phyloP scores from a whole-genome alignment of 371 early-diverging fungal genomes.

The Syncephalastrum sp. region DNA sequence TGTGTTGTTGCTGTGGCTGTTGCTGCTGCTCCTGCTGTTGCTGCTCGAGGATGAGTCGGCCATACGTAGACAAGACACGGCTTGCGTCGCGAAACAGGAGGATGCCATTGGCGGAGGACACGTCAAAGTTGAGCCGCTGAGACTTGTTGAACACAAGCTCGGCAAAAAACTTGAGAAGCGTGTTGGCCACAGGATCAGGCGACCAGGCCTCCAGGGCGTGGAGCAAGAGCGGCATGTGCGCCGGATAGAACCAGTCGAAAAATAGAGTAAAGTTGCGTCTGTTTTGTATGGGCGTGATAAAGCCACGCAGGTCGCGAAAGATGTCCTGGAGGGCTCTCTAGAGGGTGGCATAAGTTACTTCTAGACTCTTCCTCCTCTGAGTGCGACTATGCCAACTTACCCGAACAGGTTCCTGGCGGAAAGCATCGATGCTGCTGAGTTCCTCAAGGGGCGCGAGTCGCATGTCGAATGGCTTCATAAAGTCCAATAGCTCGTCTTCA shows the following conservation, averaged over 20 bases:
- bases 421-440: slow-evolving; percentile 35
- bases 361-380: not conserved
- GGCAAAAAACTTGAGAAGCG: slow-evolving; percentile 72
- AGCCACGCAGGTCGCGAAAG: slow-evolving; percentile 82
- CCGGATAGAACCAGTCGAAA: slow-evolving; percentile 85
- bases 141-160: slow-evolving; percentile 82
- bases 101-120: slow-evolving; percentile 85
- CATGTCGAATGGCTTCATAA: slow-evolving; percentile 71
- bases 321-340: slow-evolving; percentile 58
- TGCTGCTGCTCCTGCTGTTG: not conserved
- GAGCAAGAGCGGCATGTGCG: slow-evolving; percentile 61
- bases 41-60: slow-evolving; percentile 35
- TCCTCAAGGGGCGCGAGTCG: slow-evolving; percentile 47
- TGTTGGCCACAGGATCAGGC: slow-evolving; percentile 63
- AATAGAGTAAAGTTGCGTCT: slow-evolving; percentile 68
- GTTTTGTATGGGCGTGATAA: slow-evolving; percentile 66
- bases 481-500: slow-evolving; percentile 63
- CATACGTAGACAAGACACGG: slow-evolving; percentile 52
- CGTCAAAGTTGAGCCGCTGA: slow-evolving; percentile 82
- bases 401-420: slow-evolving; percentile 42
- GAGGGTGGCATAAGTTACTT: not conserved
- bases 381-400: slow-evolving; percentile 13
- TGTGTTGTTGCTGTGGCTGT: too few relatives aligned
- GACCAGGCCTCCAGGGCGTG: slow-evolving; percentile 72
- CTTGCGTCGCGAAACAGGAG: slow-evolving; percentile 89